Evolutionary conservation across 73 alveolate species (phyloP), one percentile per base, ranked within the genome.

Genomic region (Paramecium pentaurelia): DNA sequence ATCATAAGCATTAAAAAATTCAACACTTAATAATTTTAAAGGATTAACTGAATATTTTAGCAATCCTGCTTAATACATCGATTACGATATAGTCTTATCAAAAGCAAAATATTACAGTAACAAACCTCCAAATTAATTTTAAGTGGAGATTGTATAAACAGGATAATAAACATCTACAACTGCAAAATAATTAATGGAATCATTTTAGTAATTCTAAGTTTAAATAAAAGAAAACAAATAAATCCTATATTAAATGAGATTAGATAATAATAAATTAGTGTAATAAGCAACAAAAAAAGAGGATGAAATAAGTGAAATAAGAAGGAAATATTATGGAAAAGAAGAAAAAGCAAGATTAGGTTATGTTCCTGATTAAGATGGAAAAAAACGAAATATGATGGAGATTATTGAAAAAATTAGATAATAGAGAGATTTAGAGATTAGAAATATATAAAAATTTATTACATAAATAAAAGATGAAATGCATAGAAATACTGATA

Each of bases 341-440:
- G 91, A 80, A 27, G 91, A 80, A 47, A 80, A 80, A 80, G 28
- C 91, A 4, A 80, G 75, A 80, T 80, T 14, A 44, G 91, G 91
- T 4, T 45, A 44, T 34, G 20, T 80, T 80, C 77, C 91, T 45
- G 91, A 80, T 20, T n/a, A 44, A 28, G 77, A 73, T 2, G 87
- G 58, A 7, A 80, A 64, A 25, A 80, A 80, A 47, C 45, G 77
- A 27, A 80, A 42, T 45, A 40, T 80, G 58, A 80, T 80, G 91
- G 91, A 80, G 14, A 80, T 22, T 0, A 20, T 80, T 1, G 91
- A 80, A 44, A 80, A 80, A 47, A 44, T 80, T 27, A 44, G 73
- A 80, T 40, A 80, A 44, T 28, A 40, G 54, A 80, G 73, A 80
- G 91, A 80, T 45, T 20, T 27, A n/a, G 91, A 80, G 45, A 45